phyloP scores from a whole-genome alignment of 768 basidiomycete genomes.

The Amylocystis lapponica region DNA sequence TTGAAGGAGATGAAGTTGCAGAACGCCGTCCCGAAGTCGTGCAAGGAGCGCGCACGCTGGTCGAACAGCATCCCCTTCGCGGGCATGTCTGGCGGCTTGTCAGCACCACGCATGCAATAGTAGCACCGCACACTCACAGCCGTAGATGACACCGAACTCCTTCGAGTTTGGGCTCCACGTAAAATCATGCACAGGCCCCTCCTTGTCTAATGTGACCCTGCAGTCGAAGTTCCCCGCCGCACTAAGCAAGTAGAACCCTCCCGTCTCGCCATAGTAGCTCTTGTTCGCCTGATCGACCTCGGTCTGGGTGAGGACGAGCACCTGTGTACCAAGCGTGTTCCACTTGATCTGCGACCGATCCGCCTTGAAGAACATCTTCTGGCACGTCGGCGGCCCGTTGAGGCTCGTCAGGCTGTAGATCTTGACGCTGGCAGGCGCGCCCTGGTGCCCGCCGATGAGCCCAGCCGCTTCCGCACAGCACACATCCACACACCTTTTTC shows the following conservation, averaged over 20 bases:
- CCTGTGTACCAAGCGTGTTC: slow-evolving; percentile 91
- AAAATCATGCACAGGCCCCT: slow-evolving; percentile 96
- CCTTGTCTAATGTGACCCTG: slow-evolving; percentile 84
- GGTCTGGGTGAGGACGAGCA: slow-evolving; percentile 87
- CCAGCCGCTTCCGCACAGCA: neutral
- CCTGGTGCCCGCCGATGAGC: slow-evolving; percentile 36
- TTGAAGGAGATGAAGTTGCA: slow-evolving; percentile 94
- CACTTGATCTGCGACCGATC: slow-evolving; percentile 93
- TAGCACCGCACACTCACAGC: slow-evolving; percentile 80
- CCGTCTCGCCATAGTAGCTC: slow-evolving; percentile 98
- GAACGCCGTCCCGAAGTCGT: slow-evolving; percentile 88
- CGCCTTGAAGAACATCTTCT: slow-evolving; percentile 94
- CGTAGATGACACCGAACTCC: slow-evolving; percentile 95
- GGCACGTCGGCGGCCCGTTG: slow-evolving; percentile 61
- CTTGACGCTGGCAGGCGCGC: slow-evolving; percentile 82
- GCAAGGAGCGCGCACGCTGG: slow-evolving; percentile 76
- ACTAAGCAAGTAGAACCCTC: slow-evolving; percentile 80
- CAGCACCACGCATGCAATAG: neutral
- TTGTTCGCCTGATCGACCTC: slow-evolving; percentile 97
- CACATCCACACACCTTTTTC: slow-evolving; percentile 61
- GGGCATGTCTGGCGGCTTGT: slow-evolving; percentile 69
- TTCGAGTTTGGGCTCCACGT: slow-evolving; percentile 94
- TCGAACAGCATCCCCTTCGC: slow-evolving; percentile 92
- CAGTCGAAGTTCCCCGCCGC: slow-evolving; percentile 93
- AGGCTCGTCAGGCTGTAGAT: slow-evolving; percentile 73